A percentile compares a stretch with the other conserved stretches of the same genome.
Evolutionary conservation across 1,139 yeast species (phyloP).

Genomic region (Wickerhamomyces sp.): DNA sequence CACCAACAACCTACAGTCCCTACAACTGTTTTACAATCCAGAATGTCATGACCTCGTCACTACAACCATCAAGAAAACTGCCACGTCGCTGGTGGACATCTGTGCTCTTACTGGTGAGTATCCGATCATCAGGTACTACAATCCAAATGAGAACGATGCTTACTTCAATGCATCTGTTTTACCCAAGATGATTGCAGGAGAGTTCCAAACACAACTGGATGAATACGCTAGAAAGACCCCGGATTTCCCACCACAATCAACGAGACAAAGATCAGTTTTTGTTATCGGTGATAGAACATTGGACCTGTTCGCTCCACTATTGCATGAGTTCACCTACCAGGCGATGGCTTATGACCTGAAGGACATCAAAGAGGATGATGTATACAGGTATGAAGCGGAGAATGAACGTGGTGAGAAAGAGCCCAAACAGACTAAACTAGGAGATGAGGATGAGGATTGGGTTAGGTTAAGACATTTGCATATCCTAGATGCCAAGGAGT

Average conservation of each 20-base stretch:
- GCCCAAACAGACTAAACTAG: constrained; percentile 39
- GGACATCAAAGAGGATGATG: constrained; percentile 40
- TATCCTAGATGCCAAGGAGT: constrained; percentile 70
- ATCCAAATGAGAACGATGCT: constrained; percentile 39
- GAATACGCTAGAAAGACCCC: constrained; percentile 65
- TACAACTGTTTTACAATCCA: constrained; percentile 70
- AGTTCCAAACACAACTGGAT: constrained; percentile 68
- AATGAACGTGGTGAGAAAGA: constrained; percentile 53
- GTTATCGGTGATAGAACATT: constrained; percentile 77
- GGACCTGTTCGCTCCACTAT: constrained; percentile 77
- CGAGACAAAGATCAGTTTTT: constrained; percentile 67
- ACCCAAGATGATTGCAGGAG: constrained; percentile 69
- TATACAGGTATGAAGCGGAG: constrained; percentile 57
- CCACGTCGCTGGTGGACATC: constrained; percentile 54
- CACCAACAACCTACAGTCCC: constrained; percentile 38
- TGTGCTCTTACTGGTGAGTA: constrained; percentile 83
- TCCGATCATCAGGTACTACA: constrained; percentile 75
- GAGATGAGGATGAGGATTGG: constrained; percentile 77
- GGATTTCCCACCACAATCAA: constrained; percentile 51
- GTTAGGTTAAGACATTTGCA: constrained; percentile 66
- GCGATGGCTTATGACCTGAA: constrained; percentile 79
- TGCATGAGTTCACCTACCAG: constrained; percentile 92
- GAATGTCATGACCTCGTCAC: constrained; percentile 59
- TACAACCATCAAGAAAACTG: constrained; percentile 53
- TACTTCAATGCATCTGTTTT: constrained; percentile 52